Evolutionary conservation across 495 filamentous ascomycete genomes (phyloP).

Genomic region (Neurospora sp.): DNA sequence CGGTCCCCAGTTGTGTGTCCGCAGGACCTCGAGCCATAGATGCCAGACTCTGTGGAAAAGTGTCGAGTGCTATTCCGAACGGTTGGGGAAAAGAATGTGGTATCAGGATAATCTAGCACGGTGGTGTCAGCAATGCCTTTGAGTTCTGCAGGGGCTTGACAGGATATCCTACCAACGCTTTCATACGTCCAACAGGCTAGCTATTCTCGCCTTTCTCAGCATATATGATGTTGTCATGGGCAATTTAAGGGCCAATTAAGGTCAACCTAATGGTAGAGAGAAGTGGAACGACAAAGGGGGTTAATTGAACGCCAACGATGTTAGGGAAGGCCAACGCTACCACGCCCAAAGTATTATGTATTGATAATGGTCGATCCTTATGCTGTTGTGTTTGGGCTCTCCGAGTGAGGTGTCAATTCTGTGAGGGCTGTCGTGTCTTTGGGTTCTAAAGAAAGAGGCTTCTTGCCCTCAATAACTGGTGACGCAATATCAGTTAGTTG

Average conservation of each 20-base stretch:
- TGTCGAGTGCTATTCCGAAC: not conserved
- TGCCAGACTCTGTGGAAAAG: not conserved
- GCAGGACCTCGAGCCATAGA: not conserved
- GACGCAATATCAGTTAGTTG: not conserved
- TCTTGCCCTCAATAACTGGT: slow-evolving; percentile 15
- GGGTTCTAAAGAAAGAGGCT: not conserved
- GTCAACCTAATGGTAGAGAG: not conserved
- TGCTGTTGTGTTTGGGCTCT: not conserved
- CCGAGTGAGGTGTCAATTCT: not conserved
- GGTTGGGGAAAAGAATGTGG: not conserved
- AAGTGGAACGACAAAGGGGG: not conserved
- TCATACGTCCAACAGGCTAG: not conserved
- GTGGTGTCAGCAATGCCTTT: not conserved
- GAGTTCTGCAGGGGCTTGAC: not conserved
- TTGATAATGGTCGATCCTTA: not conserved
- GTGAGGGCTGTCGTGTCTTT: not conserved
- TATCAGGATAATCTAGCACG: not conserved
- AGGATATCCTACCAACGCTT: not conserved
- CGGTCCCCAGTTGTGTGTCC: slow-evolving; percentile 3
- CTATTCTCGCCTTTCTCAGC: not conserved
- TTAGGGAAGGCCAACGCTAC: not conserved
- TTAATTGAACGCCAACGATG: not conserved
- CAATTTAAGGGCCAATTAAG: not conserved
- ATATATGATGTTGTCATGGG: not conserved
- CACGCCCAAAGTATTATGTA: not conserved